Evolutionary conservation across 345 rosid species (phyloP).

Genomic region (Chamaenerion angustifolium): DNA sequence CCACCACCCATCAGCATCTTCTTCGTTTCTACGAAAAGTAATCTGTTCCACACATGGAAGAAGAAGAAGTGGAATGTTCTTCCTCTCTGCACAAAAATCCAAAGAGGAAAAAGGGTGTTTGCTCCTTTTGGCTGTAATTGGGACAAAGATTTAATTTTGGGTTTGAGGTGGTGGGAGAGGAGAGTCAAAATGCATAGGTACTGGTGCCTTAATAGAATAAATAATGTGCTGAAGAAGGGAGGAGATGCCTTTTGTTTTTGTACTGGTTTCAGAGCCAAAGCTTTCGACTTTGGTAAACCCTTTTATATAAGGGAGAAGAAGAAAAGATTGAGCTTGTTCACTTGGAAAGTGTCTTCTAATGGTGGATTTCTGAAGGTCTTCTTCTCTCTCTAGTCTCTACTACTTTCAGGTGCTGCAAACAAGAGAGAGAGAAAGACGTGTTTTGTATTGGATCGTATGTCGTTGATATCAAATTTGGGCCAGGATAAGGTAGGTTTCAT

Average conservation of each 20-base stretch:
- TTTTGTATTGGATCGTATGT: background rate
- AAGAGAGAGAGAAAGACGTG: background rate
- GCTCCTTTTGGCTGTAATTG: background rate
- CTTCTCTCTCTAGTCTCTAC: too few species aligned
- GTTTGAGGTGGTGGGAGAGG: background rate
- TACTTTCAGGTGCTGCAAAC: too few species aligned
- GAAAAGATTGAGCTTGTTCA: too few species aligned
- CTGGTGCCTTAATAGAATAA: background rate
- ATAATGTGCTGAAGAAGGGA: too few species aligned
- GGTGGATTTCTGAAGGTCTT: background rate
- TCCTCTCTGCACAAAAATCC: slow-evolving; percentile 7
- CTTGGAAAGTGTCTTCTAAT: background rate
- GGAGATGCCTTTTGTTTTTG: too few species aligned
- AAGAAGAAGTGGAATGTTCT: background rate
- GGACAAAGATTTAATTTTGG: background rate
- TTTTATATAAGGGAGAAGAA: too few species aligned
- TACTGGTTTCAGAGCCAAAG: too few species aligned
- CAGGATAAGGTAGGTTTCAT: too few species aligned
- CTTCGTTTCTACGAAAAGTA: too few species aligned
- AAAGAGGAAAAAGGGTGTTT: background rate
- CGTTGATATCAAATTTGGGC: too few species aligned
- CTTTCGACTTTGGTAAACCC: too few species aligned
- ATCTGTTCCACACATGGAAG: slow-evolving; percentile 10
- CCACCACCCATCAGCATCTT: slow-evolving; percentile 8
- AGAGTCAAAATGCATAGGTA: too few species aligned